Evolutionary conservation across 495 filamentous ascomycete genomes (phyloP).

Genomic region (Talaromyces thailandensis): DNA sequence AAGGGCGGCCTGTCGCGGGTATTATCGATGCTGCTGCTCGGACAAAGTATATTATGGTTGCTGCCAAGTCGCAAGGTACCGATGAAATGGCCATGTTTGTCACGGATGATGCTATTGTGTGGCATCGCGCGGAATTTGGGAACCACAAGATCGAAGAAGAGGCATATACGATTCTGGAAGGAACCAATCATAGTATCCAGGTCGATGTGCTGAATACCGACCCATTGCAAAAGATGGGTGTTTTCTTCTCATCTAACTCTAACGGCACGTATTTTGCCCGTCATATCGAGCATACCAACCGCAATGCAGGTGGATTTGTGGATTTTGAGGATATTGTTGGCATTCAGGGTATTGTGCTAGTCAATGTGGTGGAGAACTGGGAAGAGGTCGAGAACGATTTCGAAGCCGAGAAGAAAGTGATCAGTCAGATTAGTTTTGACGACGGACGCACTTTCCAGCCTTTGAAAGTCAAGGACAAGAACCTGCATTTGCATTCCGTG

Average conservation of each 20-base stretch:
- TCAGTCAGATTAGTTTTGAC: constrained; percentile 82
- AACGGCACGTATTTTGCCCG: constrained; percentile 91
- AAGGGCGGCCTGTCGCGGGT: constrained; percentile 60
- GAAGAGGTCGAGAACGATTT: constrained; percentile 54
- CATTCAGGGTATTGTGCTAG: constrained; percentile 84
- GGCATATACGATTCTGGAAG: constrained; percentile 89
- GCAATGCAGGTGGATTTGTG: constrained; percentile 57
- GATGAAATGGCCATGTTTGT: constrained; percentile 83
- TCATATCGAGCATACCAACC: constrained; percentile 87
- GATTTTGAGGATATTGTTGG: constrained; percentile 89
- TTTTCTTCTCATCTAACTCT: constrained; percentile 86
- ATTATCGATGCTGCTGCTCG: constrained; percentile 69
- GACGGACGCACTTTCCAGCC: constrained; percentile 72
- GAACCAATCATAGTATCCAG: constrained; percentile 94
- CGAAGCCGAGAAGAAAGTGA: constrained; percentile 51
- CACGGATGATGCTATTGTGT: constrained; percentile 68
- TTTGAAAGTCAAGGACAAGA: constrained; percentile 48
- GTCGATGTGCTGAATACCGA: constrained; percentile 76
- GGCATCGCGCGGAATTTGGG: constrained; percentile 90
- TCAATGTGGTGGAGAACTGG: constrained; percentile 84
- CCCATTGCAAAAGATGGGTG: constrained; percentile 61
- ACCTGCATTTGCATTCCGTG: constrained; percentile 83
- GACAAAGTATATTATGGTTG: constrained; percentile 78
- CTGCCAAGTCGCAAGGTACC: constrained; percentile 66
- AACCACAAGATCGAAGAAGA: constrained; percentile 71